Evolutionary conservation across 495 filamentous ascomycete genomes (phyloP).

Genomic region (Barbatosphaeria neglecta): DNA sequence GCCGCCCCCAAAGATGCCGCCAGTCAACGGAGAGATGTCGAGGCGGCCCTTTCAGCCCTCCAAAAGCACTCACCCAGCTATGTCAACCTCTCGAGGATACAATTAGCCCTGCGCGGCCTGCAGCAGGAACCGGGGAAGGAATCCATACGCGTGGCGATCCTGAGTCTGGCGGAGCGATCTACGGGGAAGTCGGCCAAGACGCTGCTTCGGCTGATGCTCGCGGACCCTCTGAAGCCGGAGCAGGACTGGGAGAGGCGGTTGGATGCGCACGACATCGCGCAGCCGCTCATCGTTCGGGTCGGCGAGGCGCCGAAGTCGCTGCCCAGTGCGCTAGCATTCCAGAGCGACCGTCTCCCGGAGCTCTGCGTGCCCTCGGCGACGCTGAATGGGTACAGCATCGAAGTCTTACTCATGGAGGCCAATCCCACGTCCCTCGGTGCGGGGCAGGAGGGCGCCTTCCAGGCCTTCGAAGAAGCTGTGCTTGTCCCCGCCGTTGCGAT

Average conservation of each 20-base stretch:
- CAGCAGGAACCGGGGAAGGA: constrained; percentile 47
- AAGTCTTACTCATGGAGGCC: constrained; percentile 59
- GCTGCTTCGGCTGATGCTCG: constrained; percentile 59
- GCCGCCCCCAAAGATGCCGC: neutral
- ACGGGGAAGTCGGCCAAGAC: constrained; percentile 32
- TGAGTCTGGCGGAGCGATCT: constrained; percentile 28
- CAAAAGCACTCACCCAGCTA: constrained; percentile 50
- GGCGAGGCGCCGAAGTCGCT: constrained; percentile 8
- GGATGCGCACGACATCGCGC: constrained; percentile 28
- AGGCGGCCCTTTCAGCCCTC: constrained; percentile 49
- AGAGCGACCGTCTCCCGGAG: constrained; percentile 29
- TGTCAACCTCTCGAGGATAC: constrained; percentile 64
- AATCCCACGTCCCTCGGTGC: constrained; percentile 35
- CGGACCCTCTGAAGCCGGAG: constrained; percentile 58
- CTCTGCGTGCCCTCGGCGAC: constrained; percentile 52
- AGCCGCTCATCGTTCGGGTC: constrained; percentile 36
- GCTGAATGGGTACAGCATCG: constrained; percentile 56
- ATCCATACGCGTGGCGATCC: constrained; percentile 58
- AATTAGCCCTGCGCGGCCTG: constrained; percentile 68
- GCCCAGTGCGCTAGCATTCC: constrained; percentile 9
- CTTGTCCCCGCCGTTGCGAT: constrained; percentile 66
- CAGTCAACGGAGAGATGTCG: constrained; percentile 37
- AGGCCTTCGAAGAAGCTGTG: constrained; percentile 40
- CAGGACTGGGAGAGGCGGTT: constrained; percentile 62
- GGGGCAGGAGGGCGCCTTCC: constrained; percentile 14